A percentile compares a stretch with the other conserved stretches of the same genome.
Conservation (phyloP, 2,329 filamentous ascomycete genomes). For the Penicillium digitatum region DNA sequence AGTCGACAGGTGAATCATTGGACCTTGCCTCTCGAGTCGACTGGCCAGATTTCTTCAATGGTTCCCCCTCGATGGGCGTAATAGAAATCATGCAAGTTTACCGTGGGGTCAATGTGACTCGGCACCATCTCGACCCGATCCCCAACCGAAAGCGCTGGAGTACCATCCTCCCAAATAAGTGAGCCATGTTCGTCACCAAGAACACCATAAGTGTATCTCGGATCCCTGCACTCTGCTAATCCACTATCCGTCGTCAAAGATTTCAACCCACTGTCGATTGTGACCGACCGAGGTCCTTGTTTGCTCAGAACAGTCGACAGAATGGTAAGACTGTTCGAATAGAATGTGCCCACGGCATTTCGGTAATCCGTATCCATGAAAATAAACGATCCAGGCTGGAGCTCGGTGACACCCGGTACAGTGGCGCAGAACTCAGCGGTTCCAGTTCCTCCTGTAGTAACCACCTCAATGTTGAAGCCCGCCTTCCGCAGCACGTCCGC, state of each 20-base stretch:
- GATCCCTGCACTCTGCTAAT: conserved; percentile 47
- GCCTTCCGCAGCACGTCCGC: conserved; percentile 42
- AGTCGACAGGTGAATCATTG: conserved; percentile 35
- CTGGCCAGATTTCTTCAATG: conserved; percentile 51
- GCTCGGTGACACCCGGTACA: conserved; percentile 51
- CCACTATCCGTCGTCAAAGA: conserved; percentile 52
- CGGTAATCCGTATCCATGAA: conserved; percentile 58
- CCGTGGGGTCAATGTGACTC: conserved; percentile 54
- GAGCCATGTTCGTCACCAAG: conserved; percentile 52
- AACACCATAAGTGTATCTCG: conserved; percentile 44
- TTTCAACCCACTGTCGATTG: conserved; percentile 52
- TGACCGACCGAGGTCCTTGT: conserved; percentile 45
- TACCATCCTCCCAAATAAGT: conserved; percentile 45
- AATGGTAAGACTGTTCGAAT: conserved; percentile 49
- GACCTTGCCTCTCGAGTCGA: conserved; percentile 51
- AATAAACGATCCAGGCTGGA: conserved; percentile 54
- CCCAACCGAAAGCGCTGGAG: conserved; percentile 40
- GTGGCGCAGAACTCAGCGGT: conserved; percentile 53
- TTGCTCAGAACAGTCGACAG: conserved; percentile 49
- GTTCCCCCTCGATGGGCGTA: conserved; percentile 49
- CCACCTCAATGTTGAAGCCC: conserved; percentile 47
- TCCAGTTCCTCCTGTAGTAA: conserved; percentile 52
- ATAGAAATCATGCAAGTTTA: conserved; percentile 52
- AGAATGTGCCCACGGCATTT: conserved; percentile 50
- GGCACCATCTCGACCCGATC: conserved; percentile 52